phyloP scores from a whole-genome alignment of 352 stramenopile genomes.

The Halophytophthora batemanensis region DNA sequence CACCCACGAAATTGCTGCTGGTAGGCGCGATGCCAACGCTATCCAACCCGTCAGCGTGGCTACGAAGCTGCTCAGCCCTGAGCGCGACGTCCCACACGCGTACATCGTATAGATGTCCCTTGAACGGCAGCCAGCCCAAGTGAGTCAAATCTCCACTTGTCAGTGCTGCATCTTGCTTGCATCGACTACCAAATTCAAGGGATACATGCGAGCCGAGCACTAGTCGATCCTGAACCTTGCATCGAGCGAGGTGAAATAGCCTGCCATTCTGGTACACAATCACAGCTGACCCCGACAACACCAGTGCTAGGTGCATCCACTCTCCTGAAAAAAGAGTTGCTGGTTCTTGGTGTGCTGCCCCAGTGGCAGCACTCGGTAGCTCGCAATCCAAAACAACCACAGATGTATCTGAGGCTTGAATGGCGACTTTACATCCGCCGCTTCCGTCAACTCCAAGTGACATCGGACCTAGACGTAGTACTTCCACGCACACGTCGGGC shows the following conservation, averaged over 20 bases:
- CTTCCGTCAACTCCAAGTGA: slow-evolving; percentile 12
- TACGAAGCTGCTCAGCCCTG: slow-evolving; percentile 49
- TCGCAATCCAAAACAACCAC: slow-evolving; percentile 6
- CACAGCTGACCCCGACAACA: slow-evolving; percentile 36
- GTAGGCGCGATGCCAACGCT: slow-evolving; percentile 19
- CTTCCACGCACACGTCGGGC: slow-evolving; percentile 11
- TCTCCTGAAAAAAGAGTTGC: slow-evolving; percentile 16
- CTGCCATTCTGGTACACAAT: slow-evolving; percentile 43
- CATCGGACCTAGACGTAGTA: slow-evolving; percentile 27
- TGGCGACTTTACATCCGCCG: slow-evolving; percentile 11
- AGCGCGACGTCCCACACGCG: slow-evolving; percentile 60
- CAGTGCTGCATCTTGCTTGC: neutral
- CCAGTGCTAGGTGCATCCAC: slow-evolving; percentile 56
- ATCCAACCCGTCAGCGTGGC: slow-evolving; percentile 48
- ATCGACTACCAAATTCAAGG: slow-evolving; percentile 16
- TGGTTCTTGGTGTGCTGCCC: neutral
- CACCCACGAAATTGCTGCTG: slow-evolving; percentile 18
- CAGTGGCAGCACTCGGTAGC: slow-evolving; percentile 1
- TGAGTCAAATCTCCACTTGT: neutral
- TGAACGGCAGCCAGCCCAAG: slow-evolving; percentile 9
- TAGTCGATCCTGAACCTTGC: slow-evolving; percentile 1
- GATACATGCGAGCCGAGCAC: slow-evolving; percentile 10
- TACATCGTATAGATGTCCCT: slow-evolving; percentile 52
- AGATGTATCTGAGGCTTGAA: slow-evolving; percentile 8
- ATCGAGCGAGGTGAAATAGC: slow-evolving; percentile 13